Percentiles rank a stretch among this genome's conserved stretches.
These are phyloP conservation scores for Mucor plumbeus DNA, from an alignment of 371 early-diverging fungal genomes.

Conservation along the genomic window DNA sequence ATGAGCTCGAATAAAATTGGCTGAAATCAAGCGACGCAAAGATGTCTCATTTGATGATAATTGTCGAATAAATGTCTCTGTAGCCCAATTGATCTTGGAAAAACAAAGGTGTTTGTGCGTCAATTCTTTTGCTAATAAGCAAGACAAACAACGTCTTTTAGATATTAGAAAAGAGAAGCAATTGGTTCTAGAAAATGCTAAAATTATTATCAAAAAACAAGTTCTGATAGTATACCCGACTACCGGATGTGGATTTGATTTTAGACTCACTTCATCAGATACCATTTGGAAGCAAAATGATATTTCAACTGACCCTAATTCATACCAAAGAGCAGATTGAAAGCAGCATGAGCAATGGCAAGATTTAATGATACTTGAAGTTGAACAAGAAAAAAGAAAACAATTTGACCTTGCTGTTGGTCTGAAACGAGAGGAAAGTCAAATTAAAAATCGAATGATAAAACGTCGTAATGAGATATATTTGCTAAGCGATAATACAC, in stretches of 20 bases:
- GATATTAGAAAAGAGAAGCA: constrained; percentile 21
- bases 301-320: constrained; percentile 19
- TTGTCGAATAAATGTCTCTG: not conserved
- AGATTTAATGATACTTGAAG: constrained; percentile 18
- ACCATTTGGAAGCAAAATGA: constrained; percentile 18
- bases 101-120: constrained; percentile 23
- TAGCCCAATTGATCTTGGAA: too few relatives aligned
- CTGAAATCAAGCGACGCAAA: constrained; percentile 38
- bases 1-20: constrained; percentile 40
- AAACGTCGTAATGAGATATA: constrained; percentile 23
- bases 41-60: constrained; percentile 3
- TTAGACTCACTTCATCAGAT: constrained; percentile 48
- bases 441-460: constrained; percentile 26
- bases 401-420: constrained; percentile 2
- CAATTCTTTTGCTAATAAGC: constrained; percentile 33
- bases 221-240: constrained; percentile 27
- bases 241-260: constrained; percentile 53
- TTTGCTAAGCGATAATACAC: not conserved
- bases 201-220: not conserved
- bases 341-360: constrained; percentile 48
- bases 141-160: constrained; percentile 28
- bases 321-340: constrained; percentile 22
- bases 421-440: constrained; percentile 23
- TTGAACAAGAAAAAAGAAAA: constrained; percentile 43
- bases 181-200: too few relatives aligned